Evolutionary conservation across 2,329 filamentous ascomycete genomes (phyloP), one percentile per base, ranked within the genome.

Genomic region (Hawksworthiomyces lignivorus): DNA sequence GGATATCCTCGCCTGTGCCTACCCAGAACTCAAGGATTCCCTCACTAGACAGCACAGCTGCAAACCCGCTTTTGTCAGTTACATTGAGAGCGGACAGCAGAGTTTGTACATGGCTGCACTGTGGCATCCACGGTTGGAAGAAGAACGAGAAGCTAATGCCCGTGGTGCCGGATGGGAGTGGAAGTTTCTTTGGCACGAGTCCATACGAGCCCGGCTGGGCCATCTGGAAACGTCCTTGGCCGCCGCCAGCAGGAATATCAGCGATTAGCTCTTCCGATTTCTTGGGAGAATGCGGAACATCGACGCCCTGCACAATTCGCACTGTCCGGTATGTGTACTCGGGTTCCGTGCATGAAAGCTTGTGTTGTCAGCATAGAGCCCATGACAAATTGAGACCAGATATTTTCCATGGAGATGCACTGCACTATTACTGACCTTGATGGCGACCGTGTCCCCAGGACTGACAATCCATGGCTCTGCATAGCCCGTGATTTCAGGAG

Each of bases 381-480:
- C n/a, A 14, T 29, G 12, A 7, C 5, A 14, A 29, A 29, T 29
- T 11, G 27, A 4, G n/a, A n/a, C n/a, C n/a, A n/a, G n/a, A n/a
- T n/a, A n/a, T n/a, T n/a, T n/a, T n/a, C n/a, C n/a, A n/a, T n/a
- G n/a, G n/a, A n/a, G n/a, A n/a, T n/a, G n/a, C n/a, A n/a, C n/a
- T n/a, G n/a, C n/a, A n/a, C n/a, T n/a, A n/a, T n/a, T n/a, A n/a
- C 30, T 14, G 24, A 29, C 27, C 21, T 40, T 40, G 29, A 40
- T 34, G 9, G 20, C 20, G 14, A 40, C 37, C 4, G 37, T 26
- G 12, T 40, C 37, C 5, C 37, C 37, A 8, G 37, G 37, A 24
- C 29, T 32, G 30, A 27, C 37, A 28, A 40, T 40, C 37, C 37
- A 40, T 18, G 37, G 37, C 4, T 40, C 37, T 6, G 30, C 37